Evolutionary conservation across 345 rosid genomes (phyloP).

Genomic region (Brassica rapa): DNA sequence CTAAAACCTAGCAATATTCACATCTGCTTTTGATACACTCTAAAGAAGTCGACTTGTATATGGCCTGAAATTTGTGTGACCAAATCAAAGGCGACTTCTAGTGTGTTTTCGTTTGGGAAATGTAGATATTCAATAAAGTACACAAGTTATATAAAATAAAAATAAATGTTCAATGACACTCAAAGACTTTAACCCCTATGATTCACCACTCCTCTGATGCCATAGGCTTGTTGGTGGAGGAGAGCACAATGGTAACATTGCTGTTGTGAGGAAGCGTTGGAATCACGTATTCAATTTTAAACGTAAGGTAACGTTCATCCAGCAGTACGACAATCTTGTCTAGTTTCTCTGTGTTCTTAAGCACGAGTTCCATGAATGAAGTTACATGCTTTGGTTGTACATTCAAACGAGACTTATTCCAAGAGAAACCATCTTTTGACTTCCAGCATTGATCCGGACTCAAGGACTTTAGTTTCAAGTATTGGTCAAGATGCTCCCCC

Average conservation of each 20-base stretch:
- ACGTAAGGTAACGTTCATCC: not conserved
- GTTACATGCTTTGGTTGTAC: not conserved
- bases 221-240: not conserved
- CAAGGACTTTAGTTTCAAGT: not conserved
- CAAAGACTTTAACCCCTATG: not conserved
- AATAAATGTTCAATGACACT: not conserved
- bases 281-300: not conserved
- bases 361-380: not conserved
- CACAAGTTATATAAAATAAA: not conserved
- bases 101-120: no score
- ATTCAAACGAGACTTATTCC: not conserved
- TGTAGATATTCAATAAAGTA: not conserved
- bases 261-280: not conserved
- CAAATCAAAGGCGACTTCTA: no score
- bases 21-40: no score
- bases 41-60: no score
- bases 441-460: no score
- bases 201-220: not conserved
- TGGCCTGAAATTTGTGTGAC: no score
- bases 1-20: no score
- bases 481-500: not conserved
- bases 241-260: not conserved
- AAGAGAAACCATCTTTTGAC: not conserved
- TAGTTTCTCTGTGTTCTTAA: not conserved
- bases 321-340: not conserved